phyloP scores from a whole-genome alignment of 306 rosid species.

The Corylus heterophylla region DNA sequence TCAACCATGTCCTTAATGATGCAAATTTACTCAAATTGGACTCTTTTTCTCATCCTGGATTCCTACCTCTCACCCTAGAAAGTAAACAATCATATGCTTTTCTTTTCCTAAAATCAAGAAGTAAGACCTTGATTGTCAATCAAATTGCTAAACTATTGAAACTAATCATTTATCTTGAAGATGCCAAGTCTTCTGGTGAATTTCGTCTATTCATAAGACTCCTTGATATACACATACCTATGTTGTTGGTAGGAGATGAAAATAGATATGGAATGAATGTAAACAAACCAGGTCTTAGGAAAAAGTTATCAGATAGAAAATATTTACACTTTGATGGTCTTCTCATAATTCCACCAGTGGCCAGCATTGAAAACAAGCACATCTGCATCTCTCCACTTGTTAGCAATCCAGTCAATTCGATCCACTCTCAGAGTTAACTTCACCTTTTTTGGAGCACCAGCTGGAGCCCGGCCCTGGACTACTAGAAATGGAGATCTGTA shows the following conservation, averaged over 20 bases:
- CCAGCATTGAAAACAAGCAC: conserved; percentile 82
- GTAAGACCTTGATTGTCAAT: not conserved
- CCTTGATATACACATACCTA: not conserved
- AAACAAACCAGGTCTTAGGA: conserved; percentile 17
- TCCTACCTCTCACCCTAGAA: not conserved
- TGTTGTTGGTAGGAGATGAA: not conserved
- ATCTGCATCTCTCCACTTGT: conserved; percentile 73
- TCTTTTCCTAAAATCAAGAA: not conserved
- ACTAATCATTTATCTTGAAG: not conserved
- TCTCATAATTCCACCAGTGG: conserved; percentile 87
- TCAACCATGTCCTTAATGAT: not conserved
- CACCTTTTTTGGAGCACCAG: conserved; percentile 56
- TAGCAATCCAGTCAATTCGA: conserved; percentile 68
- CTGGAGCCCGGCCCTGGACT: conserved; percentile 74
- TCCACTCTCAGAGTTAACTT: conserved; percentile 64
- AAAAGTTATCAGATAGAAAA: conserved; percentile 7
- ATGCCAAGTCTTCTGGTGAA: not conserved
- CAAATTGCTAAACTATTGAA: not conserved
- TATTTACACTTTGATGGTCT: conserved; percentile 68
- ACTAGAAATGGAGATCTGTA: conserved; percentile 84
- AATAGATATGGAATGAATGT: not conserved
- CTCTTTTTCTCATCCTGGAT: not conserved
- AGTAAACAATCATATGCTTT: not conserved
- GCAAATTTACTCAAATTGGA: not conserved
- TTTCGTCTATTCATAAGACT: conserved; percentile 4